Conservation (phyloP, 192 early-diverging fungal species). For the Jimgerdemannia lactiflua region DNA sequence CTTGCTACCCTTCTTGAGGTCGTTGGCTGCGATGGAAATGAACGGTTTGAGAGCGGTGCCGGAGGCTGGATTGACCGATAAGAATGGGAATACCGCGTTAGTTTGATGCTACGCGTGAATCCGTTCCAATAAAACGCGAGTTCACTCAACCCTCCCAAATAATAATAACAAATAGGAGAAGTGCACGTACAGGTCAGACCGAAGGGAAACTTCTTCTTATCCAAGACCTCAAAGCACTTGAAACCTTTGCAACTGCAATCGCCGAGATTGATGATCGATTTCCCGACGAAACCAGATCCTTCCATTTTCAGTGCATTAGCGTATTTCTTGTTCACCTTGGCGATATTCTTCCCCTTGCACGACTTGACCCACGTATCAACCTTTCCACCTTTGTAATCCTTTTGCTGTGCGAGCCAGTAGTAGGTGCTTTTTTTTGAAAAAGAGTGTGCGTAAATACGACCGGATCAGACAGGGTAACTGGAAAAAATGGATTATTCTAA, state of each 20-base stretch:
- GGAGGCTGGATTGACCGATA: constrained; percentile 4
- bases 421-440: constrained; percentile 9
- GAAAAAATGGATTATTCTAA: too few relatives aligned
- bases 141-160: too few relatives aligned
- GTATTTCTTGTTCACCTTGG: constrained; percentile 19
- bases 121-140: too few relatives aligned
- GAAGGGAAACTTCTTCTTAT: constrained; percentile 30
- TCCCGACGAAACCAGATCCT: constrained; percentile 27
- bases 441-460: too few relatives aligned
- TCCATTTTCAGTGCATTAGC: constrained; percentile 33
- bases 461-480: too few relatives aligned
- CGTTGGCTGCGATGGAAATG: constrained; percentile 32
- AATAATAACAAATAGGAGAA: too few relatives aligned
- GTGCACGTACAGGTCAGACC: constrained; percentile 15
- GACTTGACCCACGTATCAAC: constrained; percentile 21
- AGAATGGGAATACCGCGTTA: too few relatives aligned
- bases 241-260: constrained; percentile 29
- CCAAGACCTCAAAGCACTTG: constrained; percentile 27
- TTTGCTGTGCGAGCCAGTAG: constrained; percentile 33
- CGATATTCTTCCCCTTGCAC: constrained; percentile 22
- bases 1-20: constrained; percentile 30
- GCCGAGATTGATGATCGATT: constrained; percentile 29
- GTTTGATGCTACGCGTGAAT: too few relatives aligned
- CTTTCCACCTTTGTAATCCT: constrained; percentile 11
- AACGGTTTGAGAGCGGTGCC: constrained; percentile 31